A percentile compares a stretch with the other conserved stretches of the same genome.
These are phyloP conservation scores for Xerocomellus intermedius DNA, from an alignment of 768 basidiomycete genomes.

Conservation along the genomic window DNA sequence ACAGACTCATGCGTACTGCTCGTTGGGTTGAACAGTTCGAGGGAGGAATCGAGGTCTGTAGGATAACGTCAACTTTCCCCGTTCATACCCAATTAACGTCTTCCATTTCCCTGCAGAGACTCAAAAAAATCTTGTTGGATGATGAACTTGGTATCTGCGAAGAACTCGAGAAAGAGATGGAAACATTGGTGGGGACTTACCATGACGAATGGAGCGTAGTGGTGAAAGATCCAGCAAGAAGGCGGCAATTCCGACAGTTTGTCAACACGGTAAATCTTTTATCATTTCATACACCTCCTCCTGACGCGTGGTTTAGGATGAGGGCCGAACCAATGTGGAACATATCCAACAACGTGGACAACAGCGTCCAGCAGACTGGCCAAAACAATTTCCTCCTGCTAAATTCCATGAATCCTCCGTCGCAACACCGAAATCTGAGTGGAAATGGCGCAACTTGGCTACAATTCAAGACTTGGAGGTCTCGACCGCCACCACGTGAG, in stretches of 20 bases:
- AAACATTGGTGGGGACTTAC: constrained; percentile 61
- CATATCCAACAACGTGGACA: constrained; percentile 61
- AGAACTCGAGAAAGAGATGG: constrained; percentile 67
- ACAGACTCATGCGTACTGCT: constrained; percentile 68
- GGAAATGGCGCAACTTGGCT: constrained; percentile 58
- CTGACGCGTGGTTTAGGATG: background rate
- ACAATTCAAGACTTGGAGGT: constrained; percentile 47
- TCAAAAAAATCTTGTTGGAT: constrained; percentile 61
- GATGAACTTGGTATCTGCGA: constrained; percentile 72
- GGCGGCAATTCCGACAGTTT: constrained; percentile 59
- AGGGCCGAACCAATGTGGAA: constrained; percentile 34
- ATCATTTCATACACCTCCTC: background rate
- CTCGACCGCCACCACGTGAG: constrained; percentile 48
- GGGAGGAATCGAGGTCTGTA: constrained; percentile 57
- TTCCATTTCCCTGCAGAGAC: constrained; percentile 38
- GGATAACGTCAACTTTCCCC: no score
- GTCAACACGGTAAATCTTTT: constrained; percentile 50
- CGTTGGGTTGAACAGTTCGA: constrained; percentile 73
- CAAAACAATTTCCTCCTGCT: constrained; percentile 50
- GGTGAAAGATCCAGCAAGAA: constrained; percentile 49
- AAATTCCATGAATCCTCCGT: constrained; percentile 42
- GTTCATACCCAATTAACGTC: background rate
- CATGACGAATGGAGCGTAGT: constrained; percentile 70
- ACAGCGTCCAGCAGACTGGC: constrained; percentile 65
- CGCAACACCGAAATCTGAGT: constrained; percentile 44